phyloP scores from a whole-genome alignment of 2,329 filamentous ascomycete species.

The Fusarium abutilonis region DNA sequence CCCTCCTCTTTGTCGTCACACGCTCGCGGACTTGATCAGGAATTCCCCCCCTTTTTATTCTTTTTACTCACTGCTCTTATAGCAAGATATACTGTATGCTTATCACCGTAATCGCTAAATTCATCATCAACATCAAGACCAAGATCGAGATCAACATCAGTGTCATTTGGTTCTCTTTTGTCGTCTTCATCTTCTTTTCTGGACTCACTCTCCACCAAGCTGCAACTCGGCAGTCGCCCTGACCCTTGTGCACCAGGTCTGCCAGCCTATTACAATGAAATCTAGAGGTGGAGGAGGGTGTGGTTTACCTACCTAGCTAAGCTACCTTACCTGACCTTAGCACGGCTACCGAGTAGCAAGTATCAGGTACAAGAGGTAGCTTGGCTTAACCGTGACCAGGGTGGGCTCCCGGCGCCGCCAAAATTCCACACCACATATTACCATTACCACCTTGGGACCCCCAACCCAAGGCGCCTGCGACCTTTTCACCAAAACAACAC shows the following conservation, averaged over 20 bases:
- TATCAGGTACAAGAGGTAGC: constrained; percentile 32
- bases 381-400: constrained; percentile 32
- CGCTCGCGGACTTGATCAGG: neutral
- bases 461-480: constrained; percentile 44
- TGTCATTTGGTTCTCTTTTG: constrained; percentile 19
- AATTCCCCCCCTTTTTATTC: neutral
- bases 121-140: constrained; percentile 3
- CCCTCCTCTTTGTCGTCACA: constrained; percentile 11
- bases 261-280: constrained; percentile 21
- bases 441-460: constrained; percentile 42
- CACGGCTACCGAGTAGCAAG: constrained; percentile 12
- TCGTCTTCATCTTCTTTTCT: constrained; percentile 15
- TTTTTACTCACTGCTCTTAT: neutral
- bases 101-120: neutral
- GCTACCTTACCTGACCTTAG: neutral
- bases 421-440: constrained; percentile 41
- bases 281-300: constrained; percentile 21
- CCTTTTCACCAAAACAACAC: constrained; percentile 47
- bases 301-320: neutral
- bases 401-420: constrained; percentile 39
- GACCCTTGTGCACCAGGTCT: constrained; percentile 37
- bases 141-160: constrained; percentile 10
- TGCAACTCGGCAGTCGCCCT: constrained; percentile 45
- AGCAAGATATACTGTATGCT: neutral
- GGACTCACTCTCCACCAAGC: constrained; percentile 20